These are phyloP conservation scores for Zoysia pacifica DNA, from an alignment of 176 grass and related monocot genomes.

Conservation along the genomic window DNA sequence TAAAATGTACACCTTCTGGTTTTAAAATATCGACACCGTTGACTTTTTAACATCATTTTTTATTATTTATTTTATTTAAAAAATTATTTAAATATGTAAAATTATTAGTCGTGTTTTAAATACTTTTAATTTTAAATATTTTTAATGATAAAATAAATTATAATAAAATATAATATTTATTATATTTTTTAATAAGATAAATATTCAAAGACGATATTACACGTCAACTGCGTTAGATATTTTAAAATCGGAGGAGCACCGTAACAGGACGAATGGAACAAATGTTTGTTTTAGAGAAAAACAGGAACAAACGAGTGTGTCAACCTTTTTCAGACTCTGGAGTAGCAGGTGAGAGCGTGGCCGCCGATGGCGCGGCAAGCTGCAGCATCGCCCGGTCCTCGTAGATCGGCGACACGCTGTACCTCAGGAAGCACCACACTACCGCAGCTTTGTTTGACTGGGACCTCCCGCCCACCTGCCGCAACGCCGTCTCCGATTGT, in stretches of 20 bases:
- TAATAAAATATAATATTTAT: too few species aligned
- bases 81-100: too few species aligned
- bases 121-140: too few species aligned
- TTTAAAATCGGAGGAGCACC: neutral
- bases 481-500: accelerated
- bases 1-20: too few species aligned
- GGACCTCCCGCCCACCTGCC: neutral
- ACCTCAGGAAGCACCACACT: conserved; percentile 32
- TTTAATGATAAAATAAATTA: too few species aligned
- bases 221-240: too few species aligned
- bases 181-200: too few species aligned
- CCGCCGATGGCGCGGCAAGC: conserved; percentile 12
- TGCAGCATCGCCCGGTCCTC: conserved; percentile 36
- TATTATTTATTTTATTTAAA: too few species aligned
- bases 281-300: neutral
- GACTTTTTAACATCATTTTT: too few species aligned
- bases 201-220: too few species aligned
- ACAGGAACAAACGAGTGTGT: neutral
- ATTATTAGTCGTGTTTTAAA: too few species aligned
- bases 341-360: neutral
- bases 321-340: conserved; percentile 5
- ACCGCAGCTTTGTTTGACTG: neutral
- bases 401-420: conserved; percentile 34
- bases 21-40: too few species aligned
- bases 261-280: neutral